Evolutionary conservation across 2,329 filamentous ascomycete genomes (phyloP).

Genomic region (Monilinia vaccinii-corymbosi): DNA sequence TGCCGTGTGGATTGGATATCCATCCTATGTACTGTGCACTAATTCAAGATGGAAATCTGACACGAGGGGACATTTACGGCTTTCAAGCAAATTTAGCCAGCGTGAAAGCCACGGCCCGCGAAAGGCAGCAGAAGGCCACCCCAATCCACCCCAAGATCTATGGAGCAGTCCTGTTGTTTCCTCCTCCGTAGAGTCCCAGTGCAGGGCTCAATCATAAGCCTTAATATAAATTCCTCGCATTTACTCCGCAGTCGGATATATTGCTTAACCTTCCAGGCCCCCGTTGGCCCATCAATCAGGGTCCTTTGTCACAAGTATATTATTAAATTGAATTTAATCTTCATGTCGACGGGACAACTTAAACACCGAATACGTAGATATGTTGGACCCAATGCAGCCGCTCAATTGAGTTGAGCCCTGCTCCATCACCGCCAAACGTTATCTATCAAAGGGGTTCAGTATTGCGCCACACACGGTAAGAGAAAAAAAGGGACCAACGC

Average conservation of each 20-base stretch:
- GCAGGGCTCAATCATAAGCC: background rate
- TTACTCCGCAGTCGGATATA: background rate
- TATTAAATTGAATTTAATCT: no score
- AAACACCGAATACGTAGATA: no score
- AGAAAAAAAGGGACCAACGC: background rate
- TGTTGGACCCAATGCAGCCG: no score
- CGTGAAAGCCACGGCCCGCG: background rate
- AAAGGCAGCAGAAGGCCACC: background rate
- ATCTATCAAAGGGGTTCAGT: background rate
- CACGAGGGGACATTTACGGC: background rate
- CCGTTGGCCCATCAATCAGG: no score
- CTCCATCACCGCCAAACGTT: background rate
- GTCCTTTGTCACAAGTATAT: no score
- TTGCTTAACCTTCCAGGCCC: background rate
- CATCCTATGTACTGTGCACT: background rate
- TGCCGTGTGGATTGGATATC: no score
- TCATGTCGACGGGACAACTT: no score
- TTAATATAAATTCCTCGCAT: background rate
- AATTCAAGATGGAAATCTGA: background rate
- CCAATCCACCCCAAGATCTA: background rate
- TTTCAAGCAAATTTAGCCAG: background rate
- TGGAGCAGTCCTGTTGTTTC: no score
- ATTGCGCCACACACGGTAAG: background rate
- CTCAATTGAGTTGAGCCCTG: background rate
- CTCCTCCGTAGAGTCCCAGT: background rate